A percentile compares a stretch with the other conserved stretches of the same genome.
Evolutionary conservation across 1,139 yeast genomes (phyloP).

Genomic region (Yamadazyma atmosphaerica): DNA sequence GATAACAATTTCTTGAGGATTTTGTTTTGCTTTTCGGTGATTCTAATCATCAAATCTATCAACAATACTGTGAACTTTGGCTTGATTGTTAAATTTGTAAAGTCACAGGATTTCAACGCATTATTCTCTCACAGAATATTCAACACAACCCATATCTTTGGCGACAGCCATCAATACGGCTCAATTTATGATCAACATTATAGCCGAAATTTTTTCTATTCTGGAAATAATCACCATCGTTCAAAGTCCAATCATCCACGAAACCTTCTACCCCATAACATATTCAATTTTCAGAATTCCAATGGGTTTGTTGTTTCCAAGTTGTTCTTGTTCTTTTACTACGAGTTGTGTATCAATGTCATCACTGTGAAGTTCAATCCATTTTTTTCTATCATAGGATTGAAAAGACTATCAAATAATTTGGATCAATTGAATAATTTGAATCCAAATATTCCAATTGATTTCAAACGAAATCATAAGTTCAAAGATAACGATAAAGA

Average conservation of each 20-base stretch:
- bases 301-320: constrained; percentile 13
- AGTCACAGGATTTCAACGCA: constrained; percentile 10
- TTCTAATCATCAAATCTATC: constrained; percentile 9
- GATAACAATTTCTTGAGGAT: constrained; percentile 12
- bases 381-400: constrained; percentile 26
- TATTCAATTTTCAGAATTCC: neutral
- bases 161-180: neutral
- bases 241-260: neutral
- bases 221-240: neutral
- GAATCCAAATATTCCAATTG: constrained; percentile 25
- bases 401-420: constrained; percentile 27
- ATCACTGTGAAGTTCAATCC: constrained; percentile 39
- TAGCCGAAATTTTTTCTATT: constrained; percentile 1
- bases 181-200: constrained; percentile 1
- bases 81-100: constrained; percentile 8
- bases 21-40: constrained; percentile 10
- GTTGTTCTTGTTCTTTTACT: constrained; percentile 30
- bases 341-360: constrained; percentile 43
- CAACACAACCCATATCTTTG: constrained; percentile 3
- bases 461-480: constrained; percentile 15
- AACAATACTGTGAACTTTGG: constrained; percentile 8
- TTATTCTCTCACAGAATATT: constrained; percentile 13
- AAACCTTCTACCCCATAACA: neutral
- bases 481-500: constrained; percentile 11
- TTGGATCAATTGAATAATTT: constrained; percentile 32